These are phyloP conservation scores for Elsinoe australis DNA, from an alignment of 2,329 filamentous ascomycete genomes.

Conservation along the genomic window DNA sequence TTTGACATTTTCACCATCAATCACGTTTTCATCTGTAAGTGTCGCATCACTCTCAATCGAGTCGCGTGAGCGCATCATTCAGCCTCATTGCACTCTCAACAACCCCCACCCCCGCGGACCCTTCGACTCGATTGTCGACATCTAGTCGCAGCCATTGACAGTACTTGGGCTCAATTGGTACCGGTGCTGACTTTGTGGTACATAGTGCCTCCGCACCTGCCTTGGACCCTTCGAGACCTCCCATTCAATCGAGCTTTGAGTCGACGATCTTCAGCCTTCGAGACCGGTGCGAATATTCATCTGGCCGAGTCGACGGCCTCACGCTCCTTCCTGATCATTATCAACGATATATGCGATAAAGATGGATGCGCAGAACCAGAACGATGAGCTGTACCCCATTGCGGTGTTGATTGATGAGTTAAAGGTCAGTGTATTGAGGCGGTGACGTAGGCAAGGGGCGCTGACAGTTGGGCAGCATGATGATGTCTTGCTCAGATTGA, in stretches of 20 bases:
- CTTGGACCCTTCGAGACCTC: too few relatives aligned
- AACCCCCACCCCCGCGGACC: conserved; percentile 10
- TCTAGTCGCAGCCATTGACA: background rate
- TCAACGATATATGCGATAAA: conserved; percentile 21
- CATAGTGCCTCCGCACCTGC: too few relatives aligned
- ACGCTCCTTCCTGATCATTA: conserved; percentile 23
- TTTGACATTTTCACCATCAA: background rate
- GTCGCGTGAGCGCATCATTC: background rate
- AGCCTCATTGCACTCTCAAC: background rate
- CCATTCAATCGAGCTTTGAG: background rate
- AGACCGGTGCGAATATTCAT: conserved; percentile 9
- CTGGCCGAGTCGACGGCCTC: conserved; percentile 8
- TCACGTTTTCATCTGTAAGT: background rate
- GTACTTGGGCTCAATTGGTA: too few relatives aligned
- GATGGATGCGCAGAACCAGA: conserved; percentile 89
- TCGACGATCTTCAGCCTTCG: background rate
- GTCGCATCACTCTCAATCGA: background rate
- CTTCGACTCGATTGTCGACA: conserved; percentile 2
- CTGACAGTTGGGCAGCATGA: conserved; percentile 62
- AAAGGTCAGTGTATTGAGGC: conserved; percentile 58
- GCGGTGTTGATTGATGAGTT: conserved; percentile 99
- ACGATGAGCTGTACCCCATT: conserved; percentile 99
- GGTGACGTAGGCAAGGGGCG: background rate
- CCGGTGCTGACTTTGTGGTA: too few relatives aligned
- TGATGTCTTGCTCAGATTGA: conserved; percentile 93